Conservation (phyloP, 768 basidiomycete species). For the Galerina marginata region DNA sequence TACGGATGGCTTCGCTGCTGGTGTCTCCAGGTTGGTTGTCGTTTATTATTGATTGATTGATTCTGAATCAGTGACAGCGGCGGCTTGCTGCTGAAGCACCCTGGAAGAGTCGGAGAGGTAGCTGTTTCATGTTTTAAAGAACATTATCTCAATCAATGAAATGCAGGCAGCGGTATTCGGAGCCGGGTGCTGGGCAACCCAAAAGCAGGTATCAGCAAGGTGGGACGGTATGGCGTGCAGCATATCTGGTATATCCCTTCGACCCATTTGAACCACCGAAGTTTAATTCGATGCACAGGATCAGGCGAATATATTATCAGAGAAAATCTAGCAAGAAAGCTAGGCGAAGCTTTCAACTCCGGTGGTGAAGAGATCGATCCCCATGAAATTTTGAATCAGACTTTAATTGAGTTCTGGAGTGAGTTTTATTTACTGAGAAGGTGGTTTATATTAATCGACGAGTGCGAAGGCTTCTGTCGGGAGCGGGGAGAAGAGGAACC, state of each 20-base stretch:
- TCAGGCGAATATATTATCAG: conserved; percentile 76
- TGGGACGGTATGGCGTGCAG: conserved; percentile 64
- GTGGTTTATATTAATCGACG: not conserved
- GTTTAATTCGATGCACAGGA: conserved; percentile 43
- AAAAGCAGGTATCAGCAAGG: conserved; percentile 29
- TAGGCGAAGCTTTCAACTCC: conserved; percentile 51
- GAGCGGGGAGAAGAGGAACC: conserved; percentile 34
- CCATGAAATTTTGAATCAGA: conserved; percentile 55
- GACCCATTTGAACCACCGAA: not conserved
- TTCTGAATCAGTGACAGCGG: conserved; percentile 51
- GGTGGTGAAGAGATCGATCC: conserved; percentile 40
- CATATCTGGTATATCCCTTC: conserved; percentile 56
- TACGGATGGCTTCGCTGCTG: conserved; percentile 59
- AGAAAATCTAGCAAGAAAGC: conserved; percentile 54
- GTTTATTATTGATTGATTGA: not conserved
- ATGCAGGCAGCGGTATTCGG: conserved; percentile 71
- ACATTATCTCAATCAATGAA: not conserved
- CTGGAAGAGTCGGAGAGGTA: conserved; percentile 82
- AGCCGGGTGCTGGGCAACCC: conserved; percentile 75
- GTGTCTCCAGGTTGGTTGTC: conserved; percentile 67
- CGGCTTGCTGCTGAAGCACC: conserved; percentile 75
- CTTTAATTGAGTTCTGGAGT: conserved; percentile 60
- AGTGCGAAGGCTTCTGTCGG: conserved; percentile 19
- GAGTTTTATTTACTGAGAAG: conserved; percentile 22
- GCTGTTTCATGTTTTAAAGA: not conserved